These are phyloP conservation scores for Cutaneotrichosporon sp. DNA, from an alignment of 1,284 basidiomycete species.

Conservation along the genomic window DNA sequence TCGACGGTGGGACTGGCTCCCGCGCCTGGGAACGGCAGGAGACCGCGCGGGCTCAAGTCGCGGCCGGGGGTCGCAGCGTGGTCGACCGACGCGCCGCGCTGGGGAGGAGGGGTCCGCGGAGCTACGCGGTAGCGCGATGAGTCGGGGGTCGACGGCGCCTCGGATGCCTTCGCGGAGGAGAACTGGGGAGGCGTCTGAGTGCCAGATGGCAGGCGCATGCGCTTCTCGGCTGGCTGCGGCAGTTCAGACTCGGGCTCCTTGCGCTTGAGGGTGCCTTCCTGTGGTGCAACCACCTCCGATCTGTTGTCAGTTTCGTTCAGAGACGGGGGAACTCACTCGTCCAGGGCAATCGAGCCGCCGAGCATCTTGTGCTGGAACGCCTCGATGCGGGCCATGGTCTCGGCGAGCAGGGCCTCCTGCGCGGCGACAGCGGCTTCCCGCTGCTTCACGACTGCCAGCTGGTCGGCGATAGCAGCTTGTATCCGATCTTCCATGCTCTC, in stretches of 20 bases:
- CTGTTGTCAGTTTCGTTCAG: neutral
- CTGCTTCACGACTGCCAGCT: constrained; percentile 8
- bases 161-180: neutral
- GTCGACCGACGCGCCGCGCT: neutral
- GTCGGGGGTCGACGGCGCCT: neutral
- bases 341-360: too few species aligned
- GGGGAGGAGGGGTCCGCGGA: neutral
- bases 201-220: neutral
- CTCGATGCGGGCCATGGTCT: constrained; percentile 6
- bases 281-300: neutral
- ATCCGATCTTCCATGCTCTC: constrained; percentile 1
- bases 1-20: constrained; percentile 27
- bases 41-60: neutral
- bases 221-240: neutral
- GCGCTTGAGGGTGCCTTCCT: neutral
- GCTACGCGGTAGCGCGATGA: neutral
- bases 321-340: neutral
- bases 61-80: neutral
- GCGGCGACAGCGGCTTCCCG: constrained; percentile 24
- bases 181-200: neutral
- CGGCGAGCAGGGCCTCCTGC: constrained; percentile 25
- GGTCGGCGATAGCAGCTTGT: neutral
- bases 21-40: neutral
- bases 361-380: too few species aligned
- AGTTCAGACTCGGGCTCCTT: neutral